phyloP scores from a whole-genome alignment of 192 early-diverging fungal species.

The Entrophospora sp. region DNA sequence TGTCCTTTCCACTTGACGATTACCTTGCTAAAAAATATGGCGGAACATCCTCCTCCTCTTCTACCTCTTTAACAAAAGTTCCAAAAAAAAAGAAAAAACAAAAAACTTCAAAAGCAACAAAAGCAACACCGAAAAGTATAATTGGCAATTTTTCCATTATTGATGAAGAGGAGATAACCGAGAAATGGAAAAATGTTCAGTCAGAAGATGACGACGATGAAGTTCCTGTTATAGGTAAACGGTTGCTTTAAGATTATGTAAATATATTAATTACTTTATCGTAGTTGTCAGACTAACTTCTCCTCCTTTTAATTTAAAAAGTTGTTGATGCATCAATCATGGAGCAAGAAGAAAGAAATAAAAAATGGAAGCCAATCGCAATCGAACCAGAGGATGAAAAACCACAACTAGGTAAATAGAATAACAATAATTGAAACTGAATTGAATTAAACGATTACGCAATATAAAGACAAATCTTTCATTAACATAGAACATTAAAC shows the following conservation, averaged over 20 bases:
- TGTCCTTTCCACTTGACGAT: background rate
- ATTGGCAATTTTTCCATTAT: background rate
- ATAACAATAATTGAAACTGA: too few species aligned
- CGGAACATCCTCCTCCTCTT: background rate
- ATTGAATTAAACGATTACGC: background rate
- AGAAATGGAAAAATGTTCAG: background rate
- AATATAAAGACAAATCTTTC: too few species aligned
- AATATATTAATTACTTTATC: too few species aligned
- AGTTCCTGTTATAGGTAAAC: background rate
- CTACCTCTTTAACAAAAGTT: background rate
- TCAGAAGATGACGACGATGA: background rate
- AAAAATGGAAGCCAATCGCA: conserved; percentile 14
- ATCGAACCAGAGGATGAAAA: background rate
- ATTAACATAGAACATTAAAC: too few species aligned
- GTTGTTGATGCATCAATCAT: background rate
- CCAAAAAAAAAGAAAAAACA: background rate
- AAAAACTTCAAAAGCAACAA: conserved; percentile 8
- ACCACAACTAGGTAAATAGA: conserved; percentile 6
- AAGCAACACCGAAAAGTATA: background rate
- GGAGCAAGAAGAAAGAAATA: background rate
- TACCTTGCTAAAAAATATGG: conserved; percentile 19
- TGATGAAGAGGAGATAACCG: conserved; percentile 13
- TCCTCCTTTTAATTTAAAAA: background rate
- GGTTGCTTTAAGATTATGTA: background rate
- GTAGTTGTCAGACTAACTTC: background rate